Evolutionary conservation across 805 yeast species (phyloP).

Genomic region (Ogataea haglerorum): DNA sequence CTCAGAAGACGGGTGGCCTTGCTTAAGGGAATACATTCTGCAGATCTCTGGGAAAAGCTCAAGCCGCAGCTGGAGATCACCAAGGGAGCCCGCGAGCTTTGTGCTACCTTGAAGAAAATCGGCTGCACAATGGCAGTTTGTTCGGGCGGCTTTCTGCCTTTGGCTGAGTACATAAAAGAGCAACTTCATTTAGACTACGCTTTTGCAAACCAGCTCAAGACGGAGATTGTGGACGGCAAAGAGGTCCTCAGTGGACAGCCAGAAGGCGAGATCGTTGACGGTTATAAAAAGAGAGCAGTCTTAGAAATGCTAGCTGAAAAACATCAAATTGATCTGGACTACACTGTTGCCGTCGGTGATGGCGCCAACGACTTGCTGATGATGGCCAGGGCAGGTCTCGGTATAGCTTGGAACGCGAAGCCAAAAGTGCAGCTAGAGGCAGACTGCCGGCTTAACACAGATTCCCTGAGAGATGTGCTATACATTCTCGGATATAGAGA

Average conservation of each 20-base stretch:
- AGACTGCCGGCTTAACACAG: conserved; percentile 74
- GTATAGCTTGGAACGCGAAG: conserved; percentile 97
- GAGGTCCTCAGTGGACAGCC: conserved; percentile 69
- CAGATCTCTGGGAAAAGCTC: conserved; percentile 73
- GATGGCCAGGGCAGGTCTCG: conserved; percentile 91
- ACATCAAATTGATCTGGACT: conserved; percentile 47
- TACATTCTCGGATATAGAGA: conserved; percentile 77
- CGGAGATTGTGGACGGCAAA: conserved; percentile 43
- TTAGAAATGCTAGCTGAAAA: conserved; percentile 56
- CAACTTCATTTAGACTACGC: conserved; percentile 79
- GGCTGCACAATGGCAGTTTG: conserved; percentile 81
- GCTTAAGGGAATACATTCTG: conserved; percentile 76
- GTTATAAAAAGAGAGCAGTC: conserved; percentile 73
- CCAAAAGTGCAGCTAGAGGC: conserved; percentile 85
- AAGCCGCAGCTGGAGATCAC: conserved; percentile 69
- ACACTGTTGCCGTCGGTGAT: conserved; percentile 86
- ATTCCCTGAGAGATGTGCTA: conserved; percentile 68
- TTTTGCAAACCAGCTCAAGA: conserved; percentile 67
- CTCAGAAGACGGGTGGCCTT: conserved; percentile 69
- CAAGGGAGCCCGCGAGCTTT: conserved; percentile 78
- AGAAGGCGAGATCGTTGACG: conserved; percentile 81
- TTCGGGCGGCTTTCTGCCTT: conserved; percentile 91
- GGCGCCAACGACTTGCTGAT: conserved; percentile 95
- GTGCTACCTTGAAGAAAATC: conserved; percentile 52
- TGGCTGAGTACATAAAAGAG: conserved; percentile 72